Conservation (phyloP, 306 rosid species). For the Casuarina equisetifolia region DNA sequence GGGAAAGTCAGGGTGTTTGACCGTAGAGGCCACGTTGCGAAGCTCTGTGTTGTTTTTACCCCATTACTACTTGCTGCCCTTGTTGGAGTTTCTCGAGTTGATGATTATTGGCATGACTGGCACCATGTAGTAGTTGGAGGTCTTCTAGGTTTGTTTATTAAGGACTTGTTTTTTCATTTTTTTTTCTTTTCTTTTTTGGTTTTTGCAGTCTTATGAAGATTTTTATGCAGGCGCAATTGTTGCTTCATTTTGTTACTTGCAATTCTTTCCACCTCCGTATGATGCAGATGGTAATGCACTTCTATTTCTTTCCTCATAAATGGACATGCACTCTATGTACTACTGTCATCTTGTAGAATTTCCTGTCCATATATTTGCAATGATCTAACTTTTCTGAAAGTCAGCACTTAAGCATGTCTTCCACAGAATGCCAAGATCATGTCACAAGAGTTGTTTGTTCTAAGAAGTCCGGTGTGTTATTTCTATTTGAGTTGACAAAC, state of each 20-base stretch:
- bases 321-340: constrained; percentile 10
- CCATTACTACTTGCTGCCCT: constrained; percentile 78
- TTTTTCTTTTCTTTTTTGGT: background rate
- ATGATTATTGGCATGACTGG: constrained; percentile 99
- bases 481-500: background rate
- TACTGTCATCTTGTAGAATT: background rate
- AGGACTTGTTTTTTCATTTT: background rate
- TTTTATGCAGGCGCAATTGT: constrained; percentile 56
- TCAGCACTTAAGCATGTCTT: background rate
- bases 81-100: constrained; percentile 84
- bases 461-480: background rate
- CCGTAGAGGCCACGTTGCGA: constrained; percentile 75
- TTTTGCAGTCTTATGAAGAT: constrained; percentile 33
- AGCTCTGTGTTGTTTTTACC: constrained; percentile 66
- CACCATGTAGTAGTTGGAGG: constrained; percentile 85
- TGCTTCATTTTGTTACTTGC: constrained; percentile 87
- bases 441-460: background rate
- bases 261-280: constrained; percentile 94
- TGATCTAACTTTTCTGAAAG: background rate
- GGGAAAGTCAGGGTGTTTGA: constrained; percentile 85
- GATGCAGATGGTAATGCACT: constrained; percentile 64
- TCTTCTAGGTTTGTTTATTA: constrained; percentile 65
- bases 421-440: background rate
- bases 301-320: constrained; percentile 5
- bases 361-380: background rate